phyloP scores from a whole-genome alignment of 371 early-diverging fungal genomes.

The Furculomyces boomerangus region DNA sequence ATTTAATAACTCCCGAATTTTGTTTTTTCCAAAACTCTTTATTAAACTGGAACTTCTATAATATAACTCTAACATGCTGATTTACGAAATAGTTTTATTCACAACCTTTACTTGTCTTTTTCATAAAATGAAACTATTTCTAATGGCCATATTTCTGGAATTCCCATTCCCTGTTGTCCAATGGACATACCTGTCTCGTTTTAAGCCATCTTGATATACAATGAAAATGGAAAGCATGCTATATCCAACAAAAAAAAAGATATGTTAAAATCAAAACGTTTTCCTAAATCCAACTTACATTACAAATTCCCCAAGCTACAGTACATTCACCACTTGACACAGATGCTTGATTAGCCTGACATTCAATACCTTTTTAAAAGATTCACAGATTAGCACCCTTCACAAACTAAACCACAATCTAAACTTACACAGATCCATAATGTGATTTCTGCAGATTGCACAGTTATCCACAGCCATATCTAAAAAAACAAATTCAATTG shows the following conservation, averaged over 20 bases:
- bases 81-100: too few species aligned
- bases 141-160: constrained; percentile 69
- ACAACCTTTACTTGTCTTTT: too few species aligned
- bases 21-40: too few species aligned
- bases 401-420: neutral
- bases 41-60: too few species aligned
- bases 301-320: constrained; percentile 98
- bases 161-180: constrained; percentile 98
- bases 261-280: neutral
- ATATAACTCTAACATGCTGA: too few species aligned
- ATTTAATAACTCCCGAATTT: too few species aligned
- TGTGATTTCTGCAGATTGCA: constrained; percentile 98
- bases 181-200: constrained; percentile 93
- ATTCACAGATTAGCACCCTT: neutral
- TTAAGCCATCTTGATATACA: constrained; percentile 97
- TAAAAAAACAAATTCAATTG: too few species aligned
- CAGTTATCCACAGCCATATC: constrained; percentile 96
- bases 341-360: constrained; percentile 84
- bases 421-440: constrained; percentile 86
- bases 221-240: constrained; percentile 97
- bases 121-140: neutral
- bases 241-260: neutral
- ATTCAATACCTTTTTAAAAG: constrained; percentile 45
- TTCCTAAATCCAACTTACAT: constrained; percentile 16
- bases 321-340: constrained; percentile 86